These are phyloP conservation scores for Fusarium sp. DNA, from an alignment of 2,329 filamentous ascomycete species.

Conservation along the genomic window DNA sequence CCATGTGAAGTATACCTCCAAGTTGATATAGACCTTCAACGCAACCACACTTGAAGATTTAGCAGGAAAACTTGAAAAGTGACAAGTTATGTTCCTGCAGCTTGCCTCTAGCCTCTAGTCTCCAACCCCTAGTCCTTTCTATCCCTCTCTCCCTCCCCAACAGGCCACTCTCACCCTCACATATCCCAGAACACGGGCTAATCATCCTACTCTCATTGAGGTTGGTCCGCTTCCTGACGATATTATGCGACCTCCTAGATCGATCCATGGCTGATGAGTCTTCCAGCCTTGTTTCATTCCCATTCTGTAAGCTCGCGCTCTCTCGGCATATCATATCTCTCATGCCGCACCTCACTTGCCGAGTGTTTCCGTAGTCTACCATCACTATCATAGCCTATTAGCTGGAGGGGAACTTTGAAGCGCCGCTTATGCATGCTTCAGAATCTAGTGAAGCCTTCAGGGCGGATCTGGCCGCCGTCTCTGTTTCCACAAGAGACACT, in stretches of 20 bases:
- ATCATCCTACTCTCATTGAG: conserved; percentile 21
- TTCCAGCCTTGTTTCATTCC: conserved; percentile 34
- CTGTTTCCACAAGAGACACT: conserved; percentile 39
- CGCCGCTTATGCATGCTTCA: conserved; percentile 52
- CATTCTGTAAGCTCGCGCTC: conserved; percentile 16
- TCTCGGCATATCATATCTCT: conserved; percentile 23
- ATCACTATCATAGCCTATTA: conserved; percentile 24
- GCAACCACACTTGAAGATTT: conserved; percentile 17
- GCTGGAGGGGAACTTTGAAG: conserved; percentile 29
- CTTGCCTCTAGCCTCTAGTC: conserved; percentile 11
- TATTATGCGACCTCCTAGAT: conserved; percentile 34
- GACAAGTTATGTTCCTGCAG: conserved; percentile 43
- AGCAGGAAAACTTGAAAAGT: conserved; percentile 36
- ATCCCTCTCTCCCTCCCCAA: conserved; percentile 10
- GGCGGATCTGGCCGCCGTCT: conserved; percentile 41
- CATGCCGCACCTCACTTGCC: conserved; percentile 16
- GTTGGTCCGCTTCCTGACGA: conserved; percentile 30
- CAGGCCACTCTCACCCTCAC: conserved; percentile 25
- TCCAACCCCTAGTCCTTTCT: no score
- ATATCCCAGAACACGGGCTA: conserved; percentile 22
- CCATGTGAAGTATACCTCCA: conserved; percentile 13
- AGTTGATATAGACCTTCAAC: conserved; percentile 20
- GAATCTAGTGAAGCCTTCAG: conserved; percentile 41
- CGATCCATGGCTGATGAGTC: conserved; percentile 36
- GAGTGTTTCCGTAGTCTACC: conserved; percentile 34